These are phyloP conservation scores for Eutypa lata DNA, from an alignment of 2,329 filamentous ascomycete species.

Conservation along the genomic window DNA sequence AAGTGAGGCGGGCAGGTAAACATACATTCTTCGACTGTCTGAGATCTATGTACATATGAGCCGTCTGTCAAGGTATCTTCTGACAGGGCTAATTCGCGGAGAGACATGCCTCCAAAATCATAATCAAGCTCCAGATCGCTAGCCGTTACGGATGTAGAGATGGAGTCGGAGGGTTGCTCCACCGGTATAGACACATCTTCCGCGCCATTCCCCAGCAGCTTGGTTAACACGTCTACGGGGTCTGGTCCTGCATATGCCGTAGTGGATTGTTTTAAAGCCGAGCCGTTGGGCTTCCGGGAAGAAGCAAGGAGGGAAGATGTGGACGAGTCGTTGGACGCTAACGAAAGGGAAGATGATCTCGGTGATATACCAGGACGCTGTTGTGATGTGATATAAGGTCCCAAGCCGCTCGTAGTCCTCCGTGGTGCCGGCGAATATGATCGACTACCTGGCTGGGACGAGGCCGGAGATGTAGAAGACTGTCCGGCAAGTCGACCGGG, in stretches of 20 bases:
- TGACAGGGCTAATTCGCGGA: constrained; percentile 65
- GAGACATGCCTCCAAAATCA: constrained; percentile 74
- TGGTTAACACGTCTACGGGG: constrained; percentile 66
- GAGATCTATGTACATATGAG: constrained; percentile 44
- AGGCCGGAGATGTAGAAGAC: constrained; percentile 53
- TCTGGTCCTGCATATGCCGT: constrained; percentile 56
- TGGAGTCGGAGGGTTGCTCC: constrained; percentile 3
- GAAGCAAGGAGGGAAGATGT: constrained; percentile 67
- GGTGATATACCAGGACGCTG: constrained; percentile 63
- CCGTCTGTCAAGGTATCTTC: constrained; percentile 20
- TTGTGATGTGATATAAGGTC: constrained; percentile 64
- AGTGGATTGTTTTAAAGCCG: constrained; percentile 59
- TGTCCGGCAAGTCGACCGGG: constrained; percentile 80
- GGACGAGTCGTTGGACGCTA: constrained; percentile 74
- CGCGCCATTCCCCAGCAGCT: constrained; percentile 34
- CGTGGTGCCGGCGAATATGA: constrained; percentile 69
- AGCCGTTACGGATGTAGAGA: constrained; percentile 33
- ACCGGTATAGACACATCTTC: constrained; percentile 4
- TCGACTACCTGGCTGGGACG: constrained; percentile 57
- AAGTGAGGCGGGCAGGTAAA: constrained; percentile 21
- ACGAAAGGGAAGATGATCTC: constrained; percentile 69
- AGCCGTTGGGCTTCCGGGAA: constrained; percentile 64
- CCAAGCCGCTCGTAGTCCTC: constrained; percentile 65
- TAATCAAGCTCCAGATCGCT: constrained; percentile 63
- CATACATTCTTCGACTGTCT: constrained; percentile 72